phyloP scores from a whole-genome alignment of 441 rosid genomes.

The Pelargonium citronellum region DNA sequence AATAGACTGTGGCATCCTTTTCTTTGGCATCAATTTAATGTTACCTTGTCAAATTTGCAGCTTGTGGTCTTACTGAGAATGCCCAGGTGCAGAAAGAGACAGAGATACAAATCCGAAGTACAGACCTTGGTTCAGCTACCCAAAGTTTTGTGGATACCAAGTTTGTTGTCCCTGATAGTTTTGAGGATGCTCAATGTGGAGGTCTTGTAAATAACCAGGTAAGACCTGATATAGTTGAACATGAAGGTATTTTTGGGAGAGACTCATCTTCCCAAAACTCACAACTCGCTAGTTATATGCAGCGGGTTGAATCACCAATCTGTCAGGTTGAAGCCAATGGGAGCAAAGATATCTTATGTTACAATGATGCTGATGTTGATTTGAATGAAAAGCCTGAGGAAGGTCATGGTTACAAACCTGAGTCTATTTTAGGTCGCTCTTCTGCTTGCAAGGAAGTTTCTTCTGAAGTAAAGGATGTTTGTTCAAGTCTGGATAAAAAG shows the following conservation, averaged over 20 bases:
- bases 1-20: constrained; percentile 2
- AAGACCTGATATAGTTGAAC: constrained; percentile 24
- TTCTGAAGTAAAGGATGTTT: constrained; percentile 22
- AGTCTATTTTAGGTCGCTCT: constrained; percentile 27
- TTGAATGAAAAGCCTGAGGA: constrained; percentile 25
- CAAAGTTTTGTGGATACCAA: constrained; percentile 32
- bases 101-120: constrained; percentile 21
- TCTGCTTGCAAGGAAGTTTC: constrained; percentile 22
- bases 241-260: constrained; percentile 27
- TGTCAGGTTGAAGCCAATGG: constrained; percentile 26
- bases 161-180: constrained; percentile 41
- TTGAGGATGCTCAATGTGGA: constrained; percentile 35
- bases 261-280: constrained; percentile 18
- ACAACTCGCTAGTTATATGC: constrained; percentile 22
- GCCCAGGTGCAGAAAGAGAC: constrained; percentile 24
- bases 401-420: constrained; percentile 20
- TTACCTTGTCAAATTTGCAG: constrained; percentile 31
- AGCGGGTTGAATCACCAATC: constrained; percentile 24
- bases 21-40: constrained; percentile 9
- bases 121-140: constrained; percentile 24
- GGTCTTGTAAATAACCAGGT: constrained; percentile 23
- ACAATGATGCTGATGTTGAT: constrained; percentile 26
- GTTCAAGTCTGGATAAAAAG: constrained; percentile 24
- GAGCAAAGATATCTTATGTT: constrained; percentile 25
- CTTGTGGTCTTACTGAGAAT: constrained; percentile 21